These are phyloP conservation scores for Colletotrichum euphorbiae DNA, from an alignment of 2,329 filamentous ascomycete species.

Conservation along the genomic window DNA sequence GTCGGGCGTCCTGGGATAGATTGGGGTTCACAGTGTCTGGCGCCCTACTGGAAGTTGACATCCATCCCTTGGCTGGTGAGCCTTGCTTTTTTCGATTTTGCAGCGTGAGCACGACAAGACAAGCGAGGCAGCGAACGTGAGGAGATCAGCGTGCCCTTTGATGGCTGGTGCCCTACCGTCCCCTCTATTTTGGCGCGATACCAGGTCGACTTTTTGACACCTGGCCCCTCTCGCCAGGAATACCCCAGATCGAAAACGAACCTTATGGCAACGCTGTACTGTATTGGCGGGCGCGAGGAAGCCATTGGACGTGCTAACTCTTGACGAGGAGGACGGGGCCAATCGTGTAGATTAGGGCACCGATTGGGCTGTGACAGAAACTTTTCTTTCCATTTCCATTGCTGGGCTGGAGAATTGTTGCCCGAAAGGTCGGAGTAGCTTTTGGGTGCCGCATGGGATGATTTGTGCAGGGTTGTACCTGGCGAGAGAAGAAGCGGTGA, in stretches of 20 bases:
- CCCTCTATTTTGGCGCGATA: conserved; percentile 36
- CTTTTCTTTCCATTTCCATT: conserved; percentile 38
- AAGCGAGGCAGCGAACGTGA: conserved; percentile 22
- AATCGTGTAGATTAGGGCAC: conserved; percentile 43
- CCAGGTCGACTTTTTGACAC: conserved; percentile 36
- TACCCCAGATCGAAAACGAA: conserved; percentile 38
- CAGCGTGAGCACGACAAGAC: conserved; percentile 23
- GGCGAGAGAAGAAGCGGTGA: conserved; percentile 49
- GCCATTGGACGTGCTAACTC: conserved; percentile 38
- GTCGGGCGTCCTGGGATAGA: conserved; percentile 37
- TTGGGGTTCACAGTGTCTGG: conserved; percentile 24
- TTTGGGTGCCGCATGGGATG: conserved; percentile 44
- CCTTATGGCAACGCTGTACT: conserved; percentile 29
- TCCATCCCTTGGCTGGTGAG: conserved; percentile 20
- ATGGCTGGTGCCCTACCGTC: conserved; percentile 32
- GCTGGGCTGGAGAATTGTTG: conserved; percentile 46
- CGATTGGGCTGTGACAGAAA: conserved; percentile 47
- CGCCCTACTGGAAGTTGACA: conserved; percentile 27
- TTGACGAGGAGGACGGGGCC: conserved; percentile 26
- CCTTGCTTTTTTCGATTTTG: conserved; percentile 5
- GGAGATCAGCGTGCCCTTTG: conserved; percentile 36
- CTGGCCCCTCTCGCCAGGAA: conserved; percentile 40
- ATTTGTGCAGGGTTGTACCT: conserved; percentile 49
- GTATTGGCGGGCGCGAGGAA: conserved; percentile 17
- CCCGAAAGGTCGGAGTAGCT: conserved; percentile 48